Conservation (phyloP, 192 early-diverging fungal species). For the Coemansia umbellata region DNA sequence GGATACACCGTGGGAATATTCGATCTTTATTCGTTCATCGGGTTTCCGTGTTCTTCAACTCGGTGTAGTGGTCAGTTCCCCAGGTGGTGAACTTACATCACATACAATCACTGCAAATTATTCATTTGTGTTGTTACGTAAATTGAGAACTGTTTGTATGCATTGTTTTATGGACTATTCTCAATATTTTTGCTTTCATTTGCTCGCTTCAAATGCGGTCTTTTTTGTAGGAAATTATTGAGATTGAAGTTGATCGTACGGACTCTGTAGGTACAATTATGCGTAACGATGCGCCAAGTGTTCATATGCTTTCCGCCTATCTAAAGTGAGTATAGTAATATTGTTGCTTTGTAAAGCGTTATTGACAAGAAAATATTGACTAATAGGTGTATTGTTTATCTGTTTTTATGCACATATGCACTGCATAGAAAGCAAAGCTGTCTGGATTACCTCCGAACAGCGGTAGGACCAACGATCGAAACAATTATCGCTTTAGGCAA, state of each 20-base stretch:
- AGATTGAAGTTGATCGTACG: conserved; percentile 39
- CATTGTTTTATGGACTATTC: too few species aligned
- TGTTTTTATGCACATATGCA: too few species aligned
- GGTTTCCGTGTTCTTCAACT: too few species aligned
- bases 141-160: too few species aligned
- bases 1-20: too few species aligned
- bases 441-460: conserved; percentile 33
- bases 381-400: not conserved
- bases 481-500: conserved; percentile 25
- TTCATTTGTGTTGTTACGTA: too few species aligned
- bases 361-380: not conserved
- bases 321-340: conserved; percentile 5
- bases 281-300: conserved; percentile 48
- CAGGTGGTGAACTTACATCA: too few species aligned
- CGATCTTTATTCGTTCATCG: too few species aligned
- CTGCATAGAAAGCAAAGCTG: conserved; percentile 16
- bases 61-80: too few species aligned
- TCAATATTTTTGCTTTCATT: not conserved
- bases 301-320: conserved; percentile 40
- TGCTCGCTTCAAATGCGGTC: not conserved
- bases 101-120: too few species aligned
- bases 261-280: conserved; percentile 35
- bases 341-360: not conserved
- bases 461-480: conserved; percentile 36
- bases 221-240: conserved; percentile 34